These are phyloP conservation scores for Populus tremula DNA, from an alignment of 345 rosid species.

Conservation along the genomic window DNA sequence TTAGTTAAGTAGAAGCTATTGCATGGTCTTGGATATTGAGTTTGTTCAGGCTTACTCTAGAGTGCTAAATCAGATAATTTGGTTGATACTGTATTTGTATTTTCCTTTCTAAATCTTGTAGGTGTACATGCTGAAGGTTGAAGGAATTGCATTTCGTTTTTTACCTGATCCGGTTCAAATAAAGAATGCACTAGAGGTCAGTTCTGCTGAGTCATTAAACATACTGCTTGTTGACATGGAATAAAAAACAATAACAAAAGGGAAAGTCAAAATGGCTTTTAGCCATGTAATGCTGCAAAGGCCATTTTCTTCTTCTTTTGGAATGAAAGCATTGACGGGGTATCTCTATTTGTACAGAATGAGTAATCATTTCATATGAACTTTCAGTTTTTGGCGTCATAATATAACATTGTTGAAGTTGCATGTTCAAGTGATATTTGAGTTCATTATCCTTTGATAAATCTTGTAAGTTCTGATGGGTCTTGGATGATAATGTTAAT, in stretches of 20 bases:
- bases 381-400: background rate
- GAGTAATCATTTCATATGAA: background rate
- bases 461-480: background rate
- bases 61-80: background rate
- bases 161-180: constrained; percentile 89
- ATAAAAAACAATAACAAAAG: background rate
- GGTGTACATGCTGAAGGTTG: constrained; percentile 87
- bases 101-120: constrained; percentile 22
- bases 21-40: too few relatives aligned
- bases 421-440: background rate
- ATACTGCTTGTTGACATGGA: background rate
- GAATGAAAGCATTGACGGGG: background rate
- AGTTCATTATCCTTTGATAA: background rate
- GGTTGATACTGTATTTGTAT: background rate
- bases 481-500: background rate
- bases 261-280: too few relatives aligned
- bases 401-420: background rate
- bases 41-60: background rate
- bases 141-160: constrained; percentile 92
- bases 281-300: background rate
- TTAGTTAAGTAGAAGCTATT: background rate
- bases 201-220: constrained; percentile 14
- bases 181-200: constrained; percentile 88
- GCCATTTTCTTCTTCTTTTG: background rate
- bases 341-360: background rate